Base-by-base conservation (phyloP, 139 green algal species). In the Gonium pectorale region DNA sequence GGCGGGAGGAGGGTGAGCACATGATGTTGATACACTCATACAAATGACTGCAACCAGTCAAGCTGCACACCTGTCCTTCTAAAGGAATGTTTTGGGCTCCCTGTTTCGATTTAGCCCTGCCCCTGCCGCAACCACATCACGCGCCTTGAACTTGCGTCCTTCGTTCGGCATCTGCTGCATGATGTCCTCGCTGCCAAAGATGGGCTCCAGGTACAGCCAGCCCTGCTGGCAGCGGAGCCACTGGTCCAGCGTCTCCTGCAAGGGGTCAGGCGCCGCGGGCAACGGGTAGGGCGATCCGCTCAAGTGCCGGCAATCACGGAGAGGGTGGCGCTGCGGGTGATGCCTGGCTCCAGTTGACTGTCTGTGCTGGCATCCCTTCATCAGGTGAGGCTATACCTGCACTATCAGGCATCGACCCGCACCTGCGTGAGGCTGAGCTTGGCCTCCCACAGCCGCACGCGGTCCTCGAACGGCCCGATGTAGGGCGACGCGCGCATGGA, bases 141-240 rank as follows among this genome's bases (percentile, higher is more conserved):
- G 35, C 46, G 3, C 0, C 64, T 90, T 90, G 90, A 98, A 98
- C 87, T 96, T 96, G 83, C 92, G 89, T 13, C 93, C 94, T 87
- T 98, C 95, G 60, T 94, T 95, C 24, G 95, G 95, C 93, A 97
- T 97, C 90, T 97, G 95, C 91, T 95, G 91, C 92, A 95, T 94
- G 84, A 97, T 97, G 88, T 98, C 95, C 41, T 97, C 94, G 21
- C 66, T 90, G 43, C 95, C 93, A 86, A 98, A 98, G 84, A 97
- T 97, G 43, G 94, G 94, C 90, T 97, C 93, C 69, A 97, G 74
- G 87, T 97, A 97, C 51, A 97, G 92, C 95, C 95, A 98, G 44
- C 87, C 90, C 79, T 92, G 87, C 86, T 96, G 94, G 81, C 91
- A 95, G 43, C 85, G 87, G 5, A 97, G 91, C 94, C 94, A 97